Evolutionary conservation across 345 rosid genomes (phyloP).

Genomic region (Linum tenue): DNA sequence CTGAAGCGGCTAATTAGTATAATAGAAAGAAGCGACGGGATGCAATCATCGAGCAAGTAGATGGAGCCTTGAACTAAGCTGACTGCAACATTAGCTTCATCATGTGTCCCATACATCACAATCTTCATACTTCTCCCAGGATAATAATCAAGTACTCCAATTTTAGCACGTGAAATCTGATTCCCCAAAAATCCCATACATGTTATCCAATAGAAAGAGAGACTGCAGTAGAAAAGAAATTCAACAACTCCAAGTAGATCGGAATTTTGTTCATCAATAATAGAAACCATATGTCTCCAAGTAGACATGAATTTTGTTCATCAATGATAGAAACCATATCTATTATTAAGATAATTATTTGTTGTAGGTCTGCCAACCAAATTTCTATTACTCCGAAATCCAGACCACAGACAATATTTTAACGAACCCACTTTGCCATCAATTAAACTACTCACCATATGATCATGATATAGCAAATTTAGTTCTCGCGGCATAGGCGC

Average conservation of each 20-base stretch:
- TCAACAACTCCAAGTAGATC: neutral
- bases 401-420: too few species aligned
- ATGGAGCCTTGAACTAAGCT: neutral
- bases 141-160: conserved; percentile 11
- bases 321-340: too few species aligned
- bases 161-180: conserved; percentile 20
- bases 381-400: too few species aligned
- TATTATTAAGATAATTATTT: too few species aligned
- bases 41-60: neutral
- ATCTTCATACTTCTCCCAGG: conserved; percentile 6
- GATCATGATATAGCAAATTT: too few species aligned
- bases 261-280: neutral
- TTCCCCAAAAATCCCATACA: neutral
- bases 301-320: too few species aligned
- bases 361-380: too few species aligned
- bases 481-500: too few species aligned
- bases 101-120: conserved; percentile 9
- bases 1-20: neutral
- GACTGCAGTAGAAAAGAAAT: neutral
- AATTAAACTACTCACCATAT: too few species aligned
- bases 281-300: too few species aligned
- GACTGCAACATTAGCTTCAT: conserved; percentile 12
- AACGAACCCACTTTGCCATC: too few species aligned
- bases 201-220: neutral
- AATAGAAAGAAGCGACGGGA: too few species aligned